A percentile compares a stretch with the other conserved stretches of the same genome.
Evolutionary conservation across 1,139 yeast genomes (phyloP).

Genomic region (Zygoascus sp.): DNA sequence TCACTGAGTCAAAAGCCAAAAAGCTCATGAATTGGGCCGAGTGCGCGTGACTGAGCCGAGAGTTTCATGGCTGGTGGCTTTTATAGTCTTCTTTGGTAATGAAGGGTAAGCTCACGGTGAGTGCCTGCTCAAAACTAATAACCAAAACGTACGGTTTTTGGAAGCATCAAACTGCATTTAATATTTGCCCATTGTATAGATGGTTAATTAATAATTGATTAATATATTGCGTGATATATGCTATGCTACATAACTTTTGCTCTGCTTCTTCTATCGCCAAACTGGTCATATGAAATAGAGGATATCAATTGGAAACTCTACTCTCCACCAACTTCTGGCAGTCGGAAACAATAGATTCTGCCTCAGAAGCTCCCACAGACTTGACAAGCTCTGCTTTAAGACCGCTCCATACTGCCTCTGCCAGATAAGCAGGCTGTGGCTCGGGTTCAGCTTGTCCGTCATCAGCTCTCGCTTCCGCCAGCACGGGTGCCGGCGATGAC

Average conservation of each 20-base stretch:
- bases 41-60: background rate
- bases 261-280: no score
- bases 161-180: background rate
- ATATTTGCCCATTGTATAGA: background rate
- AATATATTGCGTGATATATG: background rate
- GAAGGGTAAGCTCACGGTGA: no score
- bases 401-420: conserved; percentile 1
- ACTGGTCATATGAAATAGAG: no score
- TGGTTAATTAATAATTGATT: background rate
- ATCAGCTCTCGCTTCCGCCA: conserved; percentile 5
- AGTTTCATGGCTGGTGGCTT: background rate
- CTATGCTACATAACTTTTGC: no score
- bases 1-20: background rate
- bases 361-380: background rate
- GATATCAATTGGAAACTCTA: background rate
- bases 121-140: background rate
- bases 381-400: background rate
- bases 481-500: background rate
- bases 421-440: conserved; percentile 3
- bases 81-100: no score
- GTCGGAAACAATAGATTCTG: background rate
- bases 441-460: conserved; percentile 16
- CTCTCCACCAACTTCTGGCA: conserved; percentile 7
- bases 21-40: no score
- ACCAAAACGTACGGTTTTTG: conserved; percentile 1